Evolutionary conservation across 2,329 filamentous ascomycete genomes (phyloP).

Genomic region (Verticillium nonalfalfae): DNA sequence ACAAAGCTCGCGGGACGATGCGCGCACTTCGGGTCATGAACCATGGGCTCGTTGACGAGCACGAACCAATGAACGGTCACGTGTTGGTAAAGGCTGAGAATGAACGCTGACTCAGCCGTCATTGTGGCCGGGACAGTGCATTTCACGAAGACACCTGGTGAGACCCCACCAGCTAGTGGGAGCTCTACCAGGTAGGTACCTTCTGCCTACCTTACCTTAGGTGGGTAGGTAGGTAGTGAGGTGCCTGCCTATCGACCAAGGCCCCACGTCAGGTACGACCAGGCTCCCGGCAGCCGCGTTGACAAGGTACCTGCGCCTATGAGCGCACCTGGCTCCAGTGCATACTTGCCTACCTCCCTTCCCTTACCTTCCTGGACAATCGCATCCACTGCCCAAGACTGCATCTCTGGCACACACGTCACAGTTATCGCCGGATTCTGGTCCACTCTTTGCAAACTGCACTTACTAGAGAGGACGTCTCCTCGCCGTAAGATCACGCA

Average conservation of each 20-base stretch:
- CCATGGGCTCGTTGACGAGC: background rate
- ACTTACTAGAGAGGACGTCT: too few relatives aligned
- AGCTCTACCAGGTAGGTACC: too few relatives aligned
- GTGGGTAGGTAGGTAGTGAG: too few relatives aligned
- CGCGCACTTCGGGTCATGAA: background rate
- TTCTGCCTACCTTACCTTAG: too few relatives aligned
- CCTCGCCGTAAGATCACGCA: background rate
- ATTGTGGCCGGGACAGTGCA: background rate
- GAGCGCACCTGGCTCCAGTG: background rate
- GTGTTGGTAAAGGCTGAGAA: conserved; percentile 2
- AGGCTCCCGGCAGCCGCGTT: conserved; percentile 33
- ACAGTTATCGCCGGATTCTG: background rate
- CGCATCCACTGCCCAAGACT: background rate
- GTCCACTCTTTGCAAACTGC: too few relatives aligned
- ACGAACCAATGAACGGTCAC: conserved; percentile 1
- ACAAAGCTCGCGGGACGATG: conserved; percentile 10
- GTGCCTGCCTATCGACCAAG: too few relatives aligned
- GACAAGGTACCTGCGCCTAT: background rate
- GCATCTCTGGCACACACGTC: background rate
- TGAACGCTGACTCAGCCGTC: background rate
- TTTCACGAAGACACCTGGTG: too few relatives aligned
- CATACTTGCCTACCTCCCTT: background rate
- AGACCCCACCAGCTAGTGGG: too few relatives aligned
- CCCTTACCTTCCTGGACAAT: too few relatives aligned
- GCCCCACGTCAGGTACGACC: conserved; percentile 8